Conservation (phyloP, 2,329 filamentous ascomycete species). For the Hypoxylon sp. region DNA sequence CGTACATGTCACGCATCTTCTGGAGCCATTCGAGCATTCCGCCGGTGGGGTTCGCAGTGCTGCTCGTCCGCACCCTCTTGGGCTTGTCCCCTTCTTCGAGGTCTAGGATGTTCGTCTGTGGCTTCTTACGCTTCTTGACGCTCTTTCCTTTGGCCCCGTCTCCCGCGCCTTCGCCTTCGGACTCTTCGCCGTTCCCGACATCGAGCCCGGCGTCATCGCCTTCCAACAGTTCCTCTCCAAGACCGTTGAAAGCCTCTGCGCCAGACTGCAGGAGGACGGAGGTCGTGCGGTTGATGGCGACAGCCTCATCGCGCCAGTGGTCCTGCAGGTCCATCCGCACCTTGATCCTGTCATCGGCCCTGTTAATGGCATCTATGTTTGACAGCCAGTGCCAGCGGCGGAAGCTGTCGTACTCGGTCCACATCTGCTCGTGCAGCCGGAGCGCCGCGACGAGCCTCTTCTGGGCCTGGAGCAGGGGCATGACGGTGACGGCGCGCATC, state of each 20-base stretch:
- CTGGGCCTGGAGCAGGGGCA: slow-evolving; percentile 18
- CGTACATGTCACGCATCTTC: slow-evolving; percentile 7
- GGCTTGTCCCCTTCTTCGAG: neutral
- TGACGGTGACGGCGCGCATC: neutral
- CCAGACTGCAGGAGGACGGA: neutral
- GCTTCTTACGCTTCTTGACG: neutral
- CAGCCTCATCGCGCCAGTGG: neutral
- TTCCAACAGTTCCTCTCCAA: neutral
- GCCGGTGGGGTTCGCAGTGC: neutral
- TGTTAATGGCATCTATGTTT: neutral
- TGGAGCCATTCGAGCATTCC: slow-evolving; percentile 9
- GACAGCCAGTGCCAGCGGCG: slow-evolving; percentile 4
- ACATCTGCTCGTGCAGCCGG: slow-evolving; percentile 32
- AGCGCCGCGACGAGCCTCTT: slow-evolving; percentile 2
- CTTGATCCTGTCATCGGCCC: neutral
- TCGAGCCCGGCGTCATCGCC: neutral
- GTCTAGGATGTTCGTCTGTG: neutral
- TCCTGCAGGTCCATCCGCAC: neutral
- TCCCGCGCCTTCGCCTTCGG: no score
- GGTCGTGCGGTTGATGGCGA: neutral
- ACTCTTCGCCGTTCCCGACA: neutral
- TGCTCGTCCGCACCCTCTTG: neutral
- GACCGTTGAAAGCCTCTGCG: neutral
- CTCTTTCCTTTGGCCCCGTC: neutral
- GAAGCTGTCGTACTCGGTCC: slow-evolving; percentile 33